Evolutionary conservation across 148 eudicot genomes (phyloP).

Genomic region (Vaccinium macrocarpon): DNA sequence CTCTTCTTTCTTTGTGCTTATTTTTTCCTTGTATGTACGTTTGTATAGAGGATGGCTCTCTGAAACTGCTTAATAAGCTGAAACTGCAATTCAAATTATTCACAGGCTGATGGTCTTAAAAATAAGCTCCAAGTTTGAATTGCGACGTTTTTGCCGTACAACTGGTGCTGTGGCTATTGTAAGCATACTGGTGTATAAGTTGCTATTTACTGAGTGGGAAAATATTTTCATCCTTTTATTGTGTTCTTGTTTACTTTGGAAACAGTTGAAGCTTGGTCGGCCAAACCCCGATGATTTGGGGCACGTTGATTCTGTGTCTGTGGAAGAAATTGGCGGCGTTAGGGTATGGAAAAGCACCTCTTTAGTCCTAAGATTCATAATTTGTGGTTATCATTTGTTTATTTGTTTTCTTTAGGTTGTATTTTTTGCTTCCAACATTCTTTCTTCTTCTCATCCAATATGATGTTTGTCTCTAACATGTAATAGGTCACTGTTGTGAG

Average conservation of each 20-base stretch:
- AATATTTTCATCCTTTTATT: not conserved
- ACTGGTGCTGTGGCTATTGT: slow-evolving; percentile 89
- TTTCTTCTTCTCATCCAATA: not conserved
- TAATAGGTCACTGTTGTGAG: slow-evolving; percentile 77
- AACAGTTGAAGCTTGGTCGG: slow-evolving; percentile 87
- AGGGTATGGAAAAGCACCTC: slow-evolving; percentile 45
- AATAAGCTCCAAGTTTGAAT: slow-evolving; percentile 88
- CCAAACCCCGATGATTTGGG: slow-evolving; percentile 89
- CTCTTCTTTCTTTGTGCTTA: not conserved
- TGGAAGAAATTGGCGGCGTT: slow-evolving; percentile 88
- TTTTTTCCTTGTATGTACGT: not conserved
- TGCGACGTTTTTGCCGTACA: slow-evolving; percentile 91
- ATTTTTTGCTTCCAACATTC: not conserved
- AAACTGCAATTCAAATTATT: slow-evolving; percentile 8
- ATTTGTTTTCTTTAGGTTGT: not conserved
- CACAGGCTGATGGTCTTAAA: slow-evolving; percentile 91
- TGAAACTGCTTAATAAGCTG: not conserved
- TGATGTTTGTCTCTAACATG: slow-evolving; percentile 6
- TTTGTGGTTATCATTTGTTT: not conserved
- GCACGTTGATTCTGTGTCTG: slow-evolving; percentile 76
- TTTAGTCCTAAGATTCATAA: not conserved
- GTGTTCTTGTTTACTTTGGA: slow-evolving; percentile 14
- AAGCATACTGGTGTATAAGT: slow-evolving; percentile 26
- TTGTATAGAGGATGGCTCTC: not conserved
- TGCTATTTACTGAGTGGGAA: not conserved